phyloP scores from a whole-genome alignment of 2,329 filamentous ascomycete genomes.

The Calonectria crousiana region DNA sequence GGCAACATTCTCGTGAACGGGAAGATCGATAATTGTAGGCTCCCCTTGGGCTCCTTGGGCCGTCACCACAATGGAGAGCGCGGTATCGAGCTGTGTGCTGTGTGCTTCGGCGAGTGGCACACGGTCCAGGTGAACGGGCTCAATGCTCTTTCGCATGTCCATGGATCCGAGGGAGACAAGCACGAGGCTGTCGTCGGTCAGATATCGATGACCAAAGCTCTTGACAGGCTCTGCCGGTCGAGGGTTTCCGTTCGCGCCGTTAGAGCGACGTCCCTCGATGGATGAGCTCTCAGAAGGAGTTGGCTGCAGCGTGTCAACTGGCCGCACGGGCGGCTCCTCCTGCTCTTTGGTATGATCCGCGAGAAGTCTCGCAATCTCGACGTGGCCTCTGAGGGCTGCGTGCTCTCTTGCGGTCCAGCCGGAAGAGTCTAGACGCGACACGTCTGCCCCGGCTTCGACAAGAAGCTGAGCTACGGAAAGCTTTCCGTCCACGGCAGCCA shows the following conservation, averaged over 20 bases:
- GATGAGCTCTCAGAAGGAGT: slow-evolving; percentile 65
- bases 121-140: slow-evolving; percentile 87
- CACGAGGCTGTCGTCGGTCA: slow-evolving; percentile 89
- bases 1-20: slow-evolving; percentile 91
- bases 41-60: slow-evolving; percentile 89
- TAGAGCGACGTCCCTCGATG: slow-evolving; percentile 70
- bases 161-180: slow-evolving; percentile 94
- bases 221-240: slow-evolving; percentile 84
- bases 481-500: slow-evolving; percentile 91
- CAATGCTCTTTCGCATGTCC: slow-evolving; percentile 86
- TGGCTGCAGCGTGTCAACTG: slow-evolving; percentile 37
- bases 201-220: slow-evolving; percentile 94
- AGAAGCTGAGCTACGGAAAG: slow-evolving; percentile 80
- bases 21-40: slow-evolving; percentile 89
- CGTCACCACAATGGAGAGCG: slow-evolving; percentile 90
- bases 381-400: slow-evolving; percentile 88
- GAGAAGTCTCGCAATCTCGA: slow-evolving; percentile 81
- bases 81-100: slow-evolving; percentile 92
- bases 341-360: slow-evolving; percentile 60
- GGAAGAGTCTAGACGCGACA: slow-evolving; percentile 82
- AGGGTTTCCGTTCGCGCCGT: slow-evolving; percentile 59
- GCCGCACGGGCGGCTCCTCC: slow-evolving; percentile 39
- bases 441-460: slow-evolving; percentile 81
- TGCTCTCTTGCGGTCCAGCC: slow-evolving; percentile 97
- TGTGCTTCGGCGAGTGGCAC: slow-evolving; percentile 91